Conservation (phyloP, 371 early-diverging fungal genomes). For the Apophysomyces variabilis region DNA sequence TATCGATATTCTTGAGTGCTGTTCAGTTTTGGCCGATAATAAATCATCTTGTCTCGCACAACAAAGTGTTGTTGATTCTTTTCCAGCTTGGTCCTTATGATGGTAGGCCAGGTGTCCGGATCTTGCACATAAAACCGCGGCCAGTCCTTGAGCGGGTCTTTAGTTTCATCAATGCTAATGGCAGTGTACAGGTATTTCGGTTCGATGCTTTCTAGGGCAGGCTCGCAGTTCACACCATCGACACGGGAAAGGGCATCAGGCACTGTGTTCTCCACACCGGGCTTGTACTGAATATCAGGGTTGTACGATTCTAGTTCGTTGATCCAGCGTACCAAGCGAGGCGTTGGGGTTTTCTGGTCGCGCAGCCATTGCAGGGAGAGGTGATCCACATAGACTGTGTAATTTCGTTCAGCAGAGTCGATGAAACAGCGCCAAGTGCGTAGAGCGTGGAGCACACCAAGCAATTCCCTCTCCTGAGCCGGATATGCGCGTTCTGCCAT, state of each 20-base stretch:
- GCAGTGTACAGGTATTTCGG: conserved; percentile 17
- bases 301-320: conserved; percentile 24
- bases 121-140: not conserved
- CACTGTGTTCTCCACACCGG: conserved; percentile 25
- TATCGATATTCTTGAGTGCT: not conserved
- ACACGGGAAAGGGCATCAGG: conserved; percentile 30
- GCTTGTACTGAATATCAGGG: conserved; percentile 10
- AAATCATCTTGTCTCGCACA: not conserved
- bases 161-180: not conserved
- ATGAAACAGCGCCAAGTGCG: conserved; percentile 20
- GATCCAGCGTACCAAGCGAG: conserved; percentile 19
- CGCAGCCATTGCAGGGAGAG: conserved; percentile 34
- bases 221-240: not conserved
- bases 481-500: too few species aligned
- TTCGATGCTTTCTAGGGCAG: not conserved
- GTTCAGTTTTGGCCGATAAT: not conserved
- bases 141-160: conserved; percentile 12
- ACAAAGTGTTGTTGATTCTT: conserved; percentile 1
- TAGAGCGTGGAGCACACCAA: conserved; percentile 32
- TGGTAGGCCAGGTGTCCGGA: not conserved
- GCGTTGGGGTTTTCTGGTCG: conserved; percentile 12
- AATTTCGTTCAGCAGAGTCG: conserved; percentile 11
- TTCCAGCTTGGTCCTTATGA: not conserved
- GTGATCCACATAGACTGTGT: conserved; percentile 50
- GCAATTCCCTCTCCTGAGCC: too few species aligned